These are phyloP conservation scores for Cardamine occulta DNA, from an alignment of 345 rosid species.

Conservation along the genomic window DNA sequence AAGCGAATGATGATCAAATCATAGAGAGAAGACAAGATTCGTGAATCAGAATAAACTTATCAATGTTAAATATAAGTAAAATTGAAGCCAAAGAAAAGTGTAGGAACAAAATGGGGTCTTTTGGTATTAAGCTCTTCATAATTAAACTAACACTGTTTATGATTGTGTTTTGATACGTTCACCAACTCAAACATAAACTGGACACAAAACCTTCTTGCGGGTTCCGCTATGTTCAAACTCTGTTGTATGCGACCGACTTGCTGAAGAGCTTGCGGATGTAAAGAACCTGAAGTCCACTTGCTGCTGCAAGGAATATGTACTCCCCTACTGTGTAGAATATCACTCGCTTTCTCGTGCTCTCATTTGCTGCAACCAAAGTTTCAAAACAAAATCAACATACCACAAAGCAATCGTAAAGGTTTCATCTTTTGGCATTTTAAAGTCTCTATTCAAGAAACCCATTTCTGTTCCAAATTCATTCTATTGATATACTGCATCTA, in stretches of 20 bases:
- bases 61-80: constrained; percentile 21
- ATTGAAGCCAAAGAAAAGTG: constrained; percentile 14
- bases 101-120: constrained; percentile 21
- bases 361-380: constrained; percentile 71
- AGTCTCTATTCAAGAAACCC: not conserved
- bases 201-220: not conserved
- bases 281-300: constrained; percentile 75
- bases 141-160: constrained; percentile 32
- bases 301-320: constrained; percentile 67
- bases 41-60: constrained; percentile 20
- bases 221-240: constrained; percentile 57
- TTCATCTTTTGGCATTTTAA: constrained; percentile 3
- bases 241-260: constrained; percentile 87
- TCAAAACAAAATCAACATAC: not conserved
- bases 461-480: not conserved
- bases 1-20: not conserved
- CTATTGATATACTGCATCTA: not conserved
- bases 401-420: not conserved
- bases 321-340: constrained; percentile 84
- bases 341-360: constrained; percentile 88
- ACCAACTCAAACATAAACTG: constrained; percentile 4
- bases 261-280: constrained; percentile 94
- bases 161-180: constrained; percentile 24
- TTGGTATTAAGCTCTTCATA: constrained; percentile 24
- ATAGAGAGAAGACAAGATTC: not conserved